Evolutionary conservation across 441 rosid genomes (phyloP), one percentile per base, ranked within the genome.

Genomic region (Omphalea diandra): DNA sequence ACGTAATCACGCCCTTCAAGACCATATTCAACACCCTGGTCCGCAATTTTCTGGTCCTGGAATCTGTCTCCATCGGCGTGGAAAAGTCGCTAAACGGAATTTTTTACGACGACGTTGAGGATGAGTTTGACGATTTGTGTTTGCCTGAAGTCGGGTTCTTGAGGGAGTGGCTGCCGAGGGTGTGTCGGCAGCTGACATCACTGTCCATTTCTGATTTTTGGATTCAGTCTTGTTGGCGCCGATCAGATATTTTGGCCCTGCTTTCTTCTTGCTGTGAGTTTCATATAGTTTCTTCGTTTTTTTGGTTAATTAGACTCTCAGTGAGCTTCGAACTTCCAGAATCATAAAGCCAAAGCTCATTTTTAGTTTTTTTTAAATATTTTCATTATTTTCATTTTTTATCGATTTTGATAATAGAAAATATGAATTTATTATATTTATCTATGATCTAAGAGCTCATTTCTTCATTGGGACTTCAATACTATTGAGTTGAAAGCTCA

Each of bases 181-280:
- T 88, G 15, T 60, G 78, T 65, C 62, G 74, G 7, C 78, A 75
- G 12, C 57, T 90, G 41, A 80, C 61, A 75, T 65, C 68, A 20
- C 63, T 88, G 56, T 83, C 82, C 14, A 80, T 88, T 70, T 86
- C 83, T 12, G 91, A 90, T 84, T 88, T 88, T 64, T 86, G 87
- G 91, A 69, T 83, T 50, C 90, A 90, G 40, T 85, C 92, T 73
- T 87, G 97, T 66, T 88, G 89, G 94, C 77, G 90, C 69, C 75
- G 67, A 33, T 88, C 89, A 31, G 79, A 73, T 20, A 74, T 83
- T 73, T 71, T 90, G 82, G 79, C 82, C 58, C 77, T 88, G 31
- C 41, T 88, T 80, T 85, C 90, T 70, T 84, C 84, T 0, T 80
- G 71, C 64, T 86, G 91, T 90, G 79, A 90, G 93, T 85, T 27